Evolutionary conservation across 2,329 filamentous ascomycete genomes (phyloP), one percentile per base, ranked within the genome.

Genomic region (Escovopsis sp.): DNA sequence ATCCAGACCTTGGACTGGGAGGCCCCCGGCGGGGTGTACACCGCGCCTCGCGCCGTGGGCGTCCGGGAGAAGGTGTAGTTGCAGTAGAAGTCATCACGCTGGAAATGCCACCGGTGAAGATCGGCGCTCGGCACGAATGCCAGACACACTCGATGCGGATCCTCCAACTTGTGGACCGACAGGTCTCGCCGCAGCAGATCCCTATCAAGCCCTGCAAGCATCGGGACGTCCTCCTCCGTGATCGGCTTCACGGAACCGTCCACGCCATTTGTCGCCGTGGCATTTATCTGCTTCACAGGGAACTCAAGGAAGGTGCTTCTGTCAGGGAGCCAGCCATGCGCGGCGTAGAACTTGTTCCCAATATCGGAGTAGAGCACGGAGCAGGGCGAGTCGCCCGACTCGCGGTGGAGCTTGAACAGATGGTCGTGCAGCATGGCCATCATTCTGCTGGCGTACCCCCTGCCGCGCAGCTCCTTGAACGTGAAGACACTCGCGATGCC

Each of bases 361-460:
- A 93, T 87, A 53, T 93, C 85, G 8, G 86, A 94, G 61, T 80
- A 94, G 8, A 95, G 68, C 7, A 93, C 73, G 1, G 84, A 88
- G 59, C 89, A 91, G 12, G 60, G 48, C 58, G 69, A 56, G 40
- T 64, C 61, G 26, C 54, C 51, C n/a, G 53, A 39, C 23, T 54
- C 33, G 2, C 49, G 48, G 36, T 62, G 51, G 33, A 48, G 47
- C 1, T 42, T 42, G 12, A 49, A 49, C 23, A 76, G 57, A 33
- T 51, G 49, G 8, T 54, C 48, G 12, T 72, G 77, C 33, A 91
- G 57, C 51, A 88, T 77, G 36, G 60, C 59, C 59, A 88, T 73
- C 80, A 91, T 88, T 43, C 80, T 70, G 44, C 72, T 73, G 1
- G 85, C 86, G 61, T 94, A 94, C 18, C 85, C 82, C 49, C 70